These are phyloP conservation scores for Fusarium chlamydosporum DNA, from an alignment of 2,329 filamentous ascomycete genomes.

Conservation along the genomic window DNA sequence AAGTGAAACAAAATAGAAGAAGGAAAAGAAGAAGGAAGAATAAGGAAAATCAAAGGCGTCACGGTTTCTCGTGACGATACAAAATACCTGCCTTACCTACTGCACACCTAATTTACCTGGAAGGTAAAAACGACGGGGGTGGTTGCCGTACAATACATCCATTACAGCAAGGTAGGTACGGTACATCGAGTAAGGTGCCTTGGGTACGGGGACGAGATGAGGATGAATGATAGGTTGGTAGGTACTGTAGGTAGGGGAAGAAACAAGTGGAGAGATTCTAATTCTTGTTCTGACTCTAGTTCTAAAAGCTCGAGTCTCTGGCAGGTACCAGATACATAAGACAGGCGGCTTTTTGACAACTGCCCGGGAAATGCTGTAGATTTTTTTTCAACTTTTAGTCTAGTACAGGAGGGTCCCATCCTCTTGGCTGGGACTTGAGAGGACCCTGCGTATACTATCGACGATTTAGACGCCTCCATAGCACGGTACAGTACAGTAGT, in stretches of 20 bases:
- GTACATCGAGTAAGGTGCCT: no score
- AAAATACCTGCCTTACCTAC: slow-evolving; percentile 6
- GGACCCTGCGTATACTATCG: slow-evolving; percentile 37
- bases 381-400: slow-evolving; percentile 18
- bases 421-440: slow-evolving; percentile 16
- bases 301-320: slow-evolving; percentile 3
- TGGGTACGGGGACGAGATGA: background rate
- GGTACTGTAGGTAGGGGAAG: background rate
- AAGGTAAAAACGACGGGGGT: slow-evolving; percentile 10
- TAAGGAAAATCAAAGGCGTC: slow-evolving; percentile 38
- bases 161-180: background rate
- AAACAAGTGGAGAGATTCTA: slow-evolving; percentile 5
- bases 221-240: no score
- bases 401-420: slow-evolving; percentile 29
- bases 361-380: slow-evolving; percentile 19
- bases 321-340: slow-evolving; percentile 33
- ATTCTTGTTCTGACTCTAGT: slow-evolving; percentile 2
- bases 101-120: slow-evolving; percentile 1
- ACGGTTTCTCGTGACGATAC: slow-evolving; percentile 24
- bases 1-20: background rate
- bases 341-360: slow-evolving; percentile 7
- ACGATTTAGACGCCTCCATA: slow-evolving; percentile 12
- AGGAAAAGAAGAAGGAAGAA: background rate
- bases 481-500: background rate
- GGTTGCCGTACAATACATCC: slow-evolving; percentile 4